Conservation (phyloP, 78 protist genomes). For the Goniomonas avonlea region DNA sequence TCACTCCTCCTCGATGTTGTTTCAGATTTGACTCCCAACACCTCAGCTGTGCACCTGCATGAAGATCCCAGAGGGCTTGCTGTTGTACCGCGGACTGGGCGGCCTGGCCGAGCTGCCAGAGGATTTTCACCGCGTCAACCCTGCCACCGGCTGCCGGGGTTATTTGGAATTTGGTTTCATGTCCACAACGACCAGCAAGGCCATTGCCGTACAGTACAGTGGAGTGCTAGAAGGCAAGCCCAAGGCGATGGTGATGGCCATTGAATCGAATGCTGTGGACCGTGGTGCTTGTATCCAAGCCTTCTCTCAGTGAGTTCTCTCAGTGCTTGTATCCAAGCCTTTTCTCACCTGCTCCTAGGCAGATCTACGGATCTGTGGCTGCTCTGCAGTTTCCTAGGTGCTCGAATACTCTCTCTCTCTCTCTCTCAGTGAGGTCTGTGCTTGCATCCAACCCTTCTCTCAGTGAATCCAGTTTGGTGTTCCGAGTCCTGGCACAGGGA, state of each 20-base stretch:
- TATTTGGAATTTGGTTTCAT: background rate
- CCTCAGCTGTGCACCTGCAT: background rate
- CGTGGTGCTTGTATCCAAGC: background rate
- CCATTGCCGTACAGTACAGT: background rate
- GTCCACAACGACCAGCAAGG: background rate
- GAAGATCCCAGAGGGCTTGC: background rate
- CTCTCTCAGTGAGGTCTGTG: too few relatives aligned
- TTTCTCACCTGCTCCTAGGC: too few relatives aligned
- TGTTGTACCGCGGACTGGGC: slow-evolving; percentile 4
- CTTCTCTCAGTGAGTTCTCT: slow-evolving; percentile 20
- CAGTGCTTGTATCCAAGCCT: too few relatives aligned
- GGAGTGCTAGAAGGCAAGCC: background rate
- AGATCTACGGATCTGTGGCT: too few relatives aligned
- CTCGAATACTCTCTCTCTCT: too few relatives aligned
- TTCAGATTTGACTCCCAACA: too few relatives aligned
- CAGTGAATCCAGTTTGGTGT: too few relatives aligned
- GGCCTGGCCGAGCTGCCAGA: background rate
- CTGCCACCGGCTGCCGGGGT: too few relatives aligned
- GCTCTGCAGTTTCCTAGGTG: too few relatives aligned
- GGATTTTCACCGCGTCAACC: background rate
- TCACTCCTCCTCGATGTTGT: too few relatives aligned
- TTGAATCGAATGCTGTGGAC: background rate
- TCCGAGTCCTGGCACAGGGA: too few relatives aligned
- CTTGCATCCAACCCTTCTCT: slow-evolving; percentile 1
- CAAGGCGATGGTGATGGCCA: background rate